phyloP scores from a whole-genome alignment of 2,329 filamentous ascomycete genomes.

The Thermomyces lanuginosus region DNA sequence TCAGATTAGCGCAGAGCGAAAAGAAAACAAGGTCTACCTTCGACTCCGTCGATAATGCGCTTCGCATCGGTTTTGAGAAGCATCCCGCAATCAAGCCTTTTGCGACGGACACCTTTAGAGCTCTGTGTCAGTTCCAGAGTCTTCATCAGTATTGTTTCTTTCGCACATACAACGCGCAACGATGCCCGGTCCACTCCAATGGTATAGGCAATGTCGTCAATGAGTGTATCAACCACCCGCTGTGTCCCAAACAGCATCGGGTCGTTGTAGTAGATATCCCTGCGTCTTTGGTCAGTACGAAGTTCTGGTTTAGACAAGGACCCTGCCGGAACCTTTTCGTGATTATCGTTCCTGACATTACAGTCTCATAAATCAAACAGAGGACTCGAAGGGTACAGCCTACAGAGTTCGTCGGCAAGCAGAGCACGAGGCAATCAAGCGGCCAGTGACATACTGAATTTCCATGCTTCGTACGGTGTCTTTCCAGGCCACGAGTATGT shows the following conservation, averaged over 20 bases:
- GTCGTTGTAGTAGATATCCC: slow-evolving; percentile 49
- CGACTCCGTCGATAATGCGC: slow-evolving; percentile 22
- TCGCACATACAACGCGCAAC: slow-evolving; percentile 39
- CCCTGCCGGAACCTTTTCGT: slow-evolving; percentile 38
- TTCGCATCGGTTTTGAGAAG: slow-evolving; percentile 11
- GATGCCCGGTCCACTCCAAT: slow-evolving; percentile 38
- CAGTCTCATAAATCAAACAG: slow-evolving; percentile 37
- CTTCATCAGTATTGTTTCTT: not conserved
- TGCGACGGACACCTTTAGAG: slow-evolving; percentile 23
- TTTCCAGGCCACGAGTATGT: slow-evolving; percentile 40
- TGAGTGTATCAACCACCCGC: slow-evolving; percentile 38
- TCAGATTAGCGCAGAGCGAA: not conserved
- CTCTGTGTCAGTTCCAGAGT: slow-evolving; percentile 1
- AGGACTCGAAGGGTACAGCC: slow-evolving; percentile 33
- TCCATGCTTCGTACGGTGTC: slow-evolving; percentile 41
- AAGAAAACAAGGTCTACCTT: slow-evolving; percentile 7
- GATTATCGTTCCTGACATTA: slow-evolving; percentile 32
- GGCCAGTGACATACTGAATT: slow-evolving; percentile 18
- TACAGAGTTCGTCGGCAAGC: slow-evolving; percentile 2
- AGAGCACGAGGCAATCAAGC: not conserved
- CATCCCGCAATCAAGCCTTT: slow-evolving; percentile 29
- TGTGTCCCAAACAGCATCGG: slow-evolving; percentile 44
- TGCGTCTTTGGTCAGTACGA: slow-evolving; percentile 12
- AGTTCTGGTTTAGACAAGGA: not conserved
- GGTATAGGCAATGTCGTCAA: slow-evolving; percentile 46